Percentiles rank a stretch among this genome's conserved stretches.
Evolutionary conservation across 208 protist genomes (phyloP).

Genomic region (Leishmania tropica): DNA sequence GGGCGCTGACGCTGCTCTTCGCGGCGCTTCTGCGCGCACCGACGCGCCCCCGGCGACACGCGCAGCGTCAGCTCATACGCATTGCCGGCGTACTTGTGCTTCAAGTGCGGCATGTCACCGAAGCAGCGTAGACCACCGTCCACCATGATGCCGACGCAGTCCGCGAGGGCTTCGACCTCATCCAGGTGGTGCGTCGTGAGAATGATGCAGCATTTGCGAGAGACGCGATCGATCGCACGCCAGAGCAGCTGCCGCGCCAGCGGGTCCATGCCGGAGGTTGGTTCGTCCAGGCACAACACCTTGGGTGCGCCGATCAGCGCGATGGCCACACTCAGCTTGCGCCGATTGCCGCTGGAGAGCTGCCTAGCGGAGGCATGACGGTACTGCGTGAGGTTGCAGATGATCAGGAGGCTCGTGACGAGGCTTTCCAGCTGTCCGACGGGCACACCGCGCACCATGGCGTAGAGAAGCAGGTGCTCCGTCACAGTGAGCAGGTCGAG

Average conservation of each 20-base stretch:
- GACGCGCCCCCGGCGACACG: constrained; percentile 26
- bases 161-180: constrained; percentile 87
- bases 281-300: constrained; percentile 82
- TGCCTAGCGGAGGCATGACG: constrained; percentile 29
- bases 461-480: constrained; percentile 93
- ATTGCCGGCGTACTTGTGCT: constrained; percentile 82
- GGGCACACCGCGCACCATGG: constrained; percentile 73
- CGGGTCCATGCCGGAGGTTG: constrained; percentile 76
- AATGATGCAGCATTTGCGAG: constrained; percentile 61
- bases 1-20: neutral
- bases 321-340: constrained; percentile 81
- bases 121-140: constrained; percentile 86
- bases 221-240: constrained; percentile 56
- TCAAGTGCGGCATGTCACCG: constrained; percentile 82
- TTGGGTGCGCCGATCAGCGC: constrained; percentile 67
- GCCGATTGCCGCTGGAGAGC: constrained; percentile 76
- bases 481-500: constrained; percentile 89
- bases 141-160: constrained; percentile 90
- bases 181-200: constrained; percentile 94
- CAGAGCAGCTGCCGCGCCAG: constrained; percentile 64
- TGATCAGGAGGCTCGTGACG: constrained; percentile 29
- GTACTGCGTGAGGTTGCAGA: constrained; percentile 42
- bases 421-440: constrained; percentile 21
- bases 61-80: constrained; percentile 69
- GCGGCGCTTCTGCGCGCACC: neutral